A percentile compares a stretch with the other conserved stretches of the same genome.
phyloP scores from a whole-genome alignment of 305 asterid species.

The Ruellia speciosa region DNA sequence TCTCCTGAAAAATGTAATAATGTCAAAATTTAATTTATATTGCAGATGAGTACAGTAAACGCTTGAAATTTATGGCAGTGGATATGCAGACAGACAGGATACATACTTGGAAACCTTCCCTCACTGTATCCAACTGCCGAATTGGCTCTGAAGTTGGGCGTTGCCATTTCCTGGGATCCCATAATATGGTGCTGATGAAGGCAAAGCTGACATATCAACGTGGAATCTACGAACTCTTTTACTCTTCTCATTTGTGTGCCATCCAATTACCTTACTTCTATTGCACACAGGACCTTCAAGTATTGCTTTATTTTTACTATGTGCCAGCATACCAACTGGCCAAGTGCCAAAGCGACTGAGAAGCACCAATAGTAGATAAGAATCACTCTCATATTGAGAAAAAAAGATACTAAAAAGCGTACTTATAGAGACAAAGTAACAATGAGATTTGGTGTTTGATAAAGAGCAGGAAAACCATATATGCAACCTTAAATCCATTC shows the following conservation, averaged over 20 bases:
- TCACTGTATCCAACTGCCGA: constrained; percentile 77
- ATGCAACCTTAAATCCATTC: constrained; percentile 11
- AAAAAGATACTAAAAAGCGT: background rate
- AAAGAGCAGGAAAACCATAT: constrained; percentile 4
- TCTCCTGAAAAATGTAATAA: constrained; percentile 53
- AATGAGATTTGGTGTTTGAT: background rate
- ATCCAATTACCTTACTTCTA: constrained; percentile 83
- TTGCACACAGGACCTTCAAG: constrained; percentile 95
- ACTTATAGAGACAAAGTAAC: background rate
- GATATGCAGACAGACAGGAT: constrained; percentile 16
- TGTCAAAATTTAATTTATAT: constrained; percentile 8
- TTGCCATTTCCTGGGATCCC: constrained; percentile 87
- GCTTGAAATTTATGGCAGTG: background rate
- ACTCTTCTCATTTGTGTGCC: constrained; percentile 98
- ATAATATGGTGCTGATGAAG: constrained; percentile 83
- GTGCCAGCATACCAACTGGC: constrained; percentile 95
- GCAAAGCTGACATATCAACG: constrained; percentile 97
- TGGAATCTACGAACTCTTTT: constrained; percentile 84
- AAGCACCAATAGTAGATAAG: constrained; percentile 15
- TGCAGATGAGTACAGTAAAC: background rate
- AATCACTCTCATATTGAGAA: constrained; percentile 10
- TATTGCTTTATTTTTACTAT: constrained; percentile 70
- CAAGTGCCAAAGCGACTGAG: constrained; percentile 93
- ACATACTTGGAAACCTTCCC: constrained; percentile 90
- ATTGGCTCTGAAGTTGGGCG: constrained; percentile 61